Evolutionary conservation across 257 asterid genomes (phyloP).

Genomic region (Fraxinus quadrangulata): DNA sequence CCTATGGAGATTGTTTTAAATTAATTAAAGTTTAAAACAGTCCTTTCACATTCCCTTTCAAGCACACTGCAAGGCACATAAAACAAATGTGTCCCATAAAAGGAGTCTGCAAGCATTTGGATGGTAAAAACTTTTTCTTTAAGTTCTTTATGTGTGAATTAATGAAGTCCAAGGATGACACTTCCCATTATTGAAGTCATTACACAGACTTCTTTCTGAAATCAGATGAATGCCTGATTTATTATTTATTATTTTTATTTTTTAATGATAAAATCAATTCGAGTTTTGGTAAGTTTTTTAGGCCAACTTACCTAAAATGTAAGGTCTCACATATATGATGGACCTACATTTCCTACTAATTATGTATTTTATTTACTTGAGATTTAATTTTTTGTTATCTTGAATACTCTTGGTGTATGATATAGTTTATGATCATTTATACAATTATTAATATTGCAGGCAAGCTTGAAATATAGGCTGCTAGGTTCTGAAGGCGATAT

Average conservation of each 20-base stretch:
- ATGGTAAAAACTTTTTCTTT: neutral
- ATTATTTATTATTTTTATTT: neutral
- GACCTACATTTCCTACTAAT: neutral
- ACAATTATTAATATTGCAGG: constrained; percentile 55
- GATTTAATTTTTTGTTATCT: constrained; percentile 20
- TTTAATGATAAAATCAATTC: neutral
- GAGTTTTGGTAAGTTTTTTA: neutral
- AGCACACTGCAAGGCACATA: neutral
- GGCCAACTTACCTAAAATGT: neutral
- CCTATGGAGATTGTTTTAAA: neutral
- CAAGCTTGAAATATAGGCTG: constrained; percentile 90
- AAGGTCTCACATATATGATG: neutral
- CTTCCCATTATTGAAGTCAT: neutral
- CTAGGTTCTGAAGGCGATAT: constrained; percentile 87
- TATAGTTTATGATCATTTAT: constrained; percentile 11
- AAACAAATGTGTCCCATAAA: neutral
- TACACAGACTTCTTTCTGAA: neutral
- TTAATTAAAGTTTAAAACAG: neutral
- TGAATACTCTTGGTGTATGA: constrained; percentile 1
- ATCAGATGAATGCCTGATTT: neutral
- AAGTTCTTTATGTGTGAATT: neutral
- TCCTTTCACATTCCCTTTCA: neutral
- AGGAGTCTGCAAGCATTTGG: neutral
- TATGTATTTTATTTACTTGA: neutral
- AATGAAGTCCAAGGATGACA: neutral